These are phyloP conservation scores for Sclerotinia subarctica DNA, from an alignment of 2,329 filamentous ascomycete genomes.

Conservation along the genomic window DNA sequence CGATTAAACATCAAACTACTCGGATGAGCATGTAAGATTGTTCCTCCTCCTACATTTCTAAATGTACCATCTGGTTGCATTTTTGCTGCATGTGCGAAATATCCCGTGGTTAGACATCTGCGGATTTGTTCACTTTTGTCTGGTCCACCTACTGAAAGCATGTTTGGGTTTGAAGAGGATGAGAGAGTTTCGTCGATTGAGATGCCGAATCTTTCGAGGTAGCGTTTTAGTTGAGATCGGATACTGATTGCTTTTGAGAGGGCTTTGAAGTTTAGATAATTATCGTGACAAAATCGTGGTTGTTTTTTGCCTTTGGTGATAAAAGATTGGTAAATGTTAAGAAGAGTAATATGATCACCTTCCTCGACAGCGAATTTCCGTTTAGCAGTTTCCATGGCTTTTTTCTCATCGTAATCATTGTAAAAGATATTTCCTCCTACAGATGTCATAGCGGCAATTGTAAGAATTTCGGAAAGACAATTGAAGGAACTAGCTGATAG, in stretches of 20 bases:
- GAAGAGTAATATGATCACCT: constrained; percentile 86
- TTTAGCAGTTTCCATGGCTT: constrained; percentile 67
- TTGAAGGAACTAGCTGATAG: constrained; percentile 71
- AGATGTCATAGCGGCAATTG: constrained; percentile 91
- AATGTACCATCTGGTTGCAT: constrained; percentile 95
- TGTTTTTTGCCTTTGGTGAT: constrained; percentile 80
- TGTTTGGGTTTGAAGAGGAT: constrained; percentile 37
- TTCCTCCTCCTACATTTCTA: constrained; percentile 75
- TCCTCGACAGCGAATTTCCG: constrained; percentile 87
- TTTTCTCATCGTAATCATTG: constrained; percentile 72
- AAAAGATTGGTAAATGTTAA: constrained; percentile 93
- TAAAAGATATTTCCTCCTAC: constrained; percentile 82
- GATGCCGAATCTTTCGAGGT: constrained; percentile 81
- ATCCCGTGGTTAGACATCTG: constrained; percentile 82
- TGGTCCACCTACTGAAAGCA: constrained; percentile 41
- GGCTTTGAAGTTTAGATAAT: constrained; percentile 82
- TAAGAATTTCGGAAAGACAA: constrained; percentile 82
- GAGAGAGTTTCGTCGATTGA: constrained; percentile 61
- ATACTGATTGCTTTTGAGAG: constrained; percentile 82
- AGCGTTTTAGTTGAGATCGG: constrained; percentile 78
- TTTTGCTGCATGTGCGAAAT: constrained; percentile 87
- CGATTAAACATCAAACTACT: constrained; percentile 94
- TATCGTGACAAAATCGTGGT: constrained; percentile 79
- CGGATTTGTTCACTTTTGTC: constrained; percentile 70
- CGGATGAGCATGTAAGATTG: constrained; percentile 81